Conservation (phyloP, 306 rosid species). For the Cicer chorassanicum region DNA sequence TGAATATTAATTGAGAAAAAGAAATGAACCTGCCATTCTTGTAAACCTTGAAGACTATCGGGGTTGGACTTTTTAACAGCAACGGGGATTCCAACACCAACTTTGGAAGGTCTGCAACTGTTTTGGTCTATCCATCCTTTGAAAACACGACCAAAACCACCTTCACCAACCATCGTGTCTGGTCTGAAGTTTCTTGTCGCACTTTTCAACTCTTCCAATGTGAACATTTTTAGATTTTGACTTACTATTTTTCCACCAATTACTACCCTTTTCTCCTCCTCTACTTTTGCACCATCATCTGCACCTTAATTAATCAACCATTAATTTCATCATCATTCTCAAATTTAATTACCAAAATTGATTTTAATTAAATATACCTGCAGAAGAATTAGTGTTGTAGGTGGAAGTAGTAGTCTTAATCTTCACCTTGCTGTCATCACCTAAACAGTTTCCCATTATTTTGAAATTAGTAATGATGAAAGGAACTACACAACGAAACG, state of each 20-base stretch:
- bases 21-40: conserved; percentile 71
- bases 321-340: not conserved
- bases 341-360: too few species aligned
- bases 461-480: too few species aligned
- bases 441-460: too few species aligned
- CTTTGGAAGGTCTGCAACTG: conserved; percentile 64
- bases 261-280: too few species aligned
- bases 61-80: conserved; percentile 81
- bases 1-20: too few species aligned
- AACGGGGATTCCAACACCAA: conserved; percentile 74
- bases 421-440: too few species aligned
- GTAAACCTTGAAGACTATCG: conserved; percentile 74
- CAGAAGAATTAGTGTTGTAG: too few species aligned
- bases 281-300: not conserved
- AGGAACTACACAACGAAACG: too few species aligned
- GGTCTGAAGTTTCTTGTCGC: conserved; percentile 85
- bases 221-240: conserved; percentile 54
- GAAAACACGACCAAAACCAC: conserved; percentile 92
- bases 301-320: not conserved
- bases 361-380: too few species aligned
- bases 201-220: conserved; percentile 66
- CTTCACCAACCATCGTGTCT: conserved; percentile 72
- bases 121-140: conserved; percentile 80
- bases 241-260: conserved; percentile 11
- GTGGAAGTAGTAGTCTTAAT: too few species aligned